Base-by-base conservation (phyloP, 1,139 yeast species). In the Zhuliangozyma parablackwelliae region DNA sequence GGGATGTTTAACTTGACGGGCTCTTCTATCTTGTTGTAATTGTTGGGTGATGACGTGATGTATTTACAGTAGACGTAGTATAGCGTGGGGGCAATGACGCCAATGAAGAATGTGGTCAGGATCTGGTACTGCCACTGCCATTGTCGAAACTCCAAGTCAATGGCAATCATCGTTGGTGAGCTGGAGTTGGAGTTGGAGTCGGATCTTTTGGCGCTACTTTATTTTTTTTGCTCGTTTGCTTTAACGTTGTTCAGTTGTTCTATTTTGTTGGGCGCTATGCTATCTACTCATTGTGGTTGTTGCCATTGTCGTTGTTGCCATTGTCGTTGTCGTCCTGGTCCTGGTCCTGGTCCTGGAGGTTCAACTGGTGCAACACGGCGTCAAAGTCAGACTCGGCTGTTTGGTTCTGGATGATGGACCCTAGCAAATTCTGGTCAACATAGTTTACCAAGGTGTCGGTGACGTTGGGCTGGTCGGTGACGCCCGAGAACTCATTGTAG, bases 1-100 rank as follows among this genome's bases (percentile, higher is more conserved):
- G 80, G 73, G 10, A 82, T 53, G 32, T 72, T 69, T 47, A 83
- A 69, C 46, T 73, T 78, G 25, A 61, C 49, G 3, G 77, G 73
- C 29, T 65, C 70, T 47, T 70, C 77, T 12, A 68, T 48, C 41
- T 65, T 67, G 44, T 69, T 69, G 52, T 68, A 68, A 37, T 61
- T 54, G 46, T 70, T 70, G 23, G 75, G 75, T 9, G 57, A 53
- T 11, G 53, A 53, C 16, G 72, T 57, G 35, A 69, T 54, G 47
- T 69, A 70, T 46, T 58, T 59, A 34, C 62, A 62, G 43, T 67
- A 65, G 5, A 65, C 46, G 42, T 63, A 68, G 48, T 59, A 66
- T 20, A 65, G 46, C n/a, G 57, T 41, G 6, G 75, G 75, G 26
- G 62, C 47, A 26, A 70, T 63, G 31, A 65, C 73, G 36, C 68